Percentiles rank a stretch among this genome's conserved stretches.
phyloP scores from a whole-genome alignment of 148 eudicot genomes.

The Polygonum maritimum region DNA sequence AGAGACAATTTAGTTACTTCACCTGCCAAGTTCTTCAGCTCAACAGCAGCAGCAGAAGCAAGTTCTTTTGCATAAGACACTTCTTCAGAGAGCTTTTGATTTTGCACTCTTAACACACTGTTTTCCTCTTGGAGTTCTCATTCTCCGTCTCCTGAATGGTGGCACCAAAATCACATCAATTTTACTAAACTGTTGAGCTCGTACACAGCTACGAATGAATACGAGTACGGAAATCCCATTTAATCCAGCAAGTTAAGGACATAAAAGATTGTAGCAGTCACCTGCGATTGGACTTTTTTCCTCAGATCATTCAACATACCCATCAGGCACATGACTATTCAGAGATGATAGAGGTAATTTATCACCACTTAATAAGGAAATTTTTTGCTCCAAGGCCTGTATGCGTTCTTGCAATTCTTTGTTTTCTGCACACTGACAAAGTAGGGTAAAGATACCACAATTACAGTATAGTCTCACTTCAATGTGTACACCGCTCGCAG shows the following conservation, averaged over 20 bases:
- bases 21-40: conserved; percentile 85
- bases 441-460: background rate
- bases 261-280: conserved; percentile 16
- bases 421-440: conserved; percentile 68
- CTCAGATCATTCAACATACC: conserved; percentile 51
- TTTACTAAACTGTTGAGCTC: background rate
- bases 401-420: conserved; percentile 60
- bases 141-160: conserved; percentile 68
- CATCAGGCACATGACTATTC: conserved; percentile 35
- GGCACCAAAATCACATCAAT: background rate
- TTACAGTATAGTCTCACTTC: background rate
- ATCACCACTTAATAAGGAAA: conserved; percentile 36
- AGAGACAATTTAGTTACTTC: conserved; percentile 80
- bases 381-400: conserved; percentile 50
- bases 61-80: conserved; percentile 94
- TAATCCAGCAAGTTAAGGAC: background rate
- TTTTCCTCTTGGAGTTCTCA: conserved; percentile 72
- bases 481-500: background rate
- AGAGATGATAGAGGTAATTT: conserved; percentile 20
- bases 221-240: background rate
- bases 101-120: conserved; percentile 79
- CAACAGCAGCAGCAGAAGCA: conserved; percentile 97
- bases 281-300: conserved; percentile 76
- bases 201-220: background rate
- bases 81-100: conserved; percentile 86